Evolutionary conservation across 1,284 basidiomycete genomes (phyloP), one percentile per base, ranked within the genome.

Genomic region (Rhodotorula sp.): DNA sequence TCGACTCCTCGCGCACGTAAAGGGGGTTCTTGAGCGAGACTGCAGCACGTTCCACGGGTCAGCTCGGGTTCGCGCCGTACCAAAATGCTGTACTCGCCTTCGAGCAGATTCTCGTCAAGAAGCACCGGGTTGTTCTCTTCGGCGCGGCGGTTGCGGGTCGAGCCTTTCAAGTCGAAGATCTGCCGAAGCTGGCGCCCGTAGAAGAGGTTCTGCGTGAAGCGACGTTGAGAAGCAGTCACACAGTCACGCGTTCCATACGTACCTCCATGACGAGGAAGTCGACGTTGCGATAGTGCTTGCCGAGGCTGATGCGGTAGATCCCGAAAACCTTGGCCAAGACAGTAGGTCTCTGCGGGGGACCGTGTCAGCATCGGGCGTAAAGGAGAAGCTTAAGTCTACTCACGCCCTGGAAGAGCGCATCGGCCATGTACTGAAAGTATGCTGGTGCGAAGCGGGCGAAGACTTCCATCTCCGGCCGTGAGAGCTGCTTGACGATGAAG

Each of bases 401-500:
- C 5, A 79, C 77, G 19, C 72, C 70, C 13, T 75, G 67, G 63
- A 77, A 77, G 25, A 77, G 68, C 9, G 93, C 90, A 27, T 91
- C 89, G 7, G 91, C 90, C 88, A 98, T 94, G 81, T 99, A 99
- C 77, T 95, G 91, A 80, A 99, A 99, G 82, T 99, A 99, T 5
- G 92, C 91, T 0, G 96, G 96, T 13, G 94, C 97, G 82, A 99
- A 99, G 12, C 91, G 93, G 78, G 95, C 92, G 87, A 99, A 92
- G 0, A 92, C 91, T 79, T 97, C 93, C 78, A 98, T 85, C 81
- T 99, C 97, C 53, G 91, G 86, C 67, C 89, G 87, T 0, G 94
- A 97, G 46, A 99, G 87, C 79, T 97, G 96, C 80, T 99, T 99
- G 60, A 97, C 93, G 76, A 99, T 95, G 84, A 99, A 96, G 7